Conservation (phyloP, 352 stramenopile genomes). For the Globisporangium canariense region DNA sequence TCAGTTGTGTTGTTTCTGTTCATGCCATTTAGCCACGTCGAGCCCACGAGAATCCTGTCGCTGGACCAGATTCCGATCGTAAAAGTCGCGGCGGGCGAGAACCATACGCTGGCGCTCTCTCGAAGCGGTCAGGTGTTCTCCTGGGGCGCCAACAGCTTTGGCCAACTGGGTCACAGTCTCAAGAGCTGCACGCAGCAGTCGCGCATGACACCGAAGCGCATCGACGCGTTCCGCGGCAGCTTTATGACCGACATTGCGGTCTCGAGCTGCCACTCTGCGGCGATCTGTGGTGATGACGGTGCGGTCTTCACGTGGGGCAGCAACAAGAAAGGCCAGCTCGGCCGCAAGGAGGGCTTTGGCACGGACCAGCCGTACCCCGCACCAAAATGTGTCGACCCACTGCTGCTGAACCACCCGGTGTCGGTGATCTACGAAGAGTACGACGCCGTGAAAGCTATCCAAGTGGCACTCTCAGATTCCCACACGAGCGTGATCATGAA, state of each 20-base stretch:
- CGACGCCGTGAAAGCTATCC: slow-evolving; percentile 33
- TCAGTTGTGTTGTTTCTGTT: neutral
- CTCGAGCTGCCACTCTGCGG: slow-evolving; percentile 68
- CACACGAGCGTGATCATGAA: slow-evolving; percentile 70
- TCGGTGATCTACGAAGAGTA: slow-evolving; percentile 63
- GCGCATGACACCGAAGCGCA: slow-evolving; percentile 63
- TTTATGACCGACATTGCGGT: slow-evolving; percentile 62
- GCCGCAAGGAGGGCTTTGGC: slow-evolving; percentile 69
- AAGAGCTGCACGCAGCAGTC: slow-evolving; percentile 57
- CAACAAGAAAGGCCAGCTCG: slow-evolving; percentile 78
- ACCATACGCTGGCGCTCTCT: slow-evolving; percentile 75
- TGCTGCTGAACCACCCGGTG: slow-evolving; percentile 47
- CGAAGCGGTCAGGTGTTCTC: slow-evolving; percentile 67
- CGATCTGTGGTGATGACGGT: slow-evolving; percentile 44
- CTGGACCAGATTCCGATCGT: slow-evolving; percentile 54
- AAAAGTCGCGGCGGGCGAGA: slow-evolving; percentile 73
- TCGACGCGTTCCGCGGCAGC: slow-evolving; percentile 63
- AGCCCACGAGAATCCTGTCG: slow-evolving; percentile 47
- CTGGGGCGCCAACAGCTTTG: slow-evolving; percentile 83
- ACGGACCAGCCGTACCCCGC: slow-evolving; percentile 59
- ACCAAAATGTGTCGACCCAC: slow-evolving; percentile 54
- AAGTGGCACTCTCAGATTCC: slow-evolving; percentile 67
- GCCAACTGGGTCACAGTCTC: slow-evolving; percentile 60
- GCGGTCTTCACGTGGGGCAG: slow-evolving; percentile 75
- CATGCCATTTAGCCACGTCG: slow-evolving; percentile 49